These are phyloP conservation scores for Setomelanomma holmii DNA, from an alignment of 2,329 filamentous ascomycete genomes.

Conservation along the genomic window DNA sequence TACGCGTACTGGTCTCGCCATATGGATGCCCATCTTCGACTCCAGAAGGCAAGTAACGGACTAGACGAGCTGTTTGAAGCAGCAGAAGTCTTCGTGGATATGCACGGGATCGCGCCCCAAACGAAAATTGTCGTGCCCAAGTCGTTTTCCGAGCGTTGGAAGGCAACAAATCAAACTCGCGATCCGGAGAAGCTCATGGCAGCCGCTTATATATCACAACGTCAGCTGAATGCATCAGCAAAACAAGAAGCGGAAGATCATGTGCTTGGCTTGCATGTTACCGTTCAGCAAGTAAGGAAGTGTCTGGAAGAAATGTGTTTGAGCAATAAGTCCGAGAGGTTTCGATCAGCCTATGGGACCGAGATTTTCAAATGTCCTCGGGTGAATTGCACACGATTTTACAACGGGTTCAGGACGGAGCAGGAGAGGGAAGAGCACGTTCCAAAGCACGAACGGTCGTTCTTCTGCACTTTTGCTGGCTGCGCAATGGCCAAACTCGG, in stretches of 20 bases:
- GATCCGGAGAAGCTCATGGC: slow-evolving; percentile 5
- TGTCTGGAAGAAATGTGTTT: neutral
- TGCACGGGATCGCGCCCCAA: slow-evolving; percentile 2
- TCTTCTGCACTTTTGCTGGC: slow-evolving; percentile 10
- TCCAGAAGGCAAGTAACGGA: neutral
- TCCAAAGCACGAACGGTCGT: slow-evolving; percentile 10
- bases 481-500: slow-evolving; percentile 10
- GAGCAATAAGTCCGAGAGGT: neutral
- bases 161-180: slow-evolving; percentile 1
- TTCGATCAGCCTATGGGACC: slow-evolving; percentile 3
- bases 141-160: slow-evolving; percentile 7
- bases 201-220: slow-evolving; percentile 3
- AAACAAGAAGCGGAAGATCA: neutral
- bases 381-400: slow-evolving; percentile 8
- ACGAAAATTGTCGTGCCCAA: neutral
- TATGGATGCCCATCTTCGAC: slow-evolving; percentile 4
- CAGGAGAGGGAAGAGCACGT: slow-evolving; percentile 5
- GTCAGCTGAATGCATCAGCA: slow-evolving; percentile 1
- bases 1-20: slow-evolving; percentile 11
- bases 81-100: slow-evolving; percentile 5
- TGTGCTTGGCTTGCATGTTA: neutral
- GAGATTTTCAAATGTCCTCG: slow-evolving; percentile 10
- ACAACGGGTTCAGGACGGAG: slow-evolving; percentile 4
- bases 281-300: neutral
- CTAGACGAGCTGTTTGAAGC: slow-evolving; percentile 1